Evolutionary conservation across 129 eudicot species (phyloP), one percentile per base, ranked within the genome.

Genomic region (Artemisia annua): DNA sequence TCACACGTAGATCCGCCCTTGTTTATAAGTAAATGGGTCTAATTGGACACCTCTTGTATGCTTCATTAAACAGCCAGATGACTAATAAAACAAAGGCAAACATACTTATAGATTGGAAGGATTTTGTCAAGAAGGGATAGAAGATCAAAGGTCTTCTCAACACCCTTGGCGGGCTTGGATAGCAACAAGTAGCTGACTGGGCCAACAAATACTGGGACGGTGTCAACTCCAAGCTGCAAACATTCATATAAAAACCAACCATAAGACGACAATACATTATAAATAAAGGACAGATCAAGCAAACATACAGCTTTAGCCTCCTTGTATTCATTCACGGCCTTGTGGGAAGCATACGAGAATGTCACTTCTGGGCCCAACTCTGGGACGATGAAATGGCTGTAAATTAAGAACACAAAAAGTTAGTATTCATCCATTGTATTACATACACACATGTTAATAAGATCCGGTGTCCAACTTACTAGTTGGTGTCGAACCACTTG

Each of bases 401-500:
- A 81, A 18, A 81, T 54, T 11, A 75, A 72, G 1, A 60, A 24
- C 68, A 35, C 61, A 75, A 32, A 28, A 4, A 22, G 19, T 43
- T 15, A 46, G 43, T 39, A 69, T 2, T 11, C n/a, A 68, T 68
- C 60, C 15, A 20, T 32, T 3, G 43, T 7, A 63, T 60, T 14
- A 32, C 43, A 61, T 14, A 32, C 43, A 61, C 1, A 39, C 1
- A 9, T 63, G 20, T 46, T 7, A 17, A 46, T 16, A 20, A 72
- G 58, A 71, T 61, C 52, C 2, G 14, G 5, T 35, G 8, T 28
- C 14, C 19, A 58, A 87, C 99, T 88, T 94, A 94, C 99, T 94
- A 94, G 96, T 94, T 94, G 96, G 99, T 94, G 91, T 94, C 99
- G 50, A 94, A 94, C 99, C 99, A 94, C 97, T 94, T 94, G 82